These are phyloP conservation scores for Sphagnurus paluster DNA, from an alignment of 1,284 basidiomycete species.

Conservation along the genomic window DNA sequence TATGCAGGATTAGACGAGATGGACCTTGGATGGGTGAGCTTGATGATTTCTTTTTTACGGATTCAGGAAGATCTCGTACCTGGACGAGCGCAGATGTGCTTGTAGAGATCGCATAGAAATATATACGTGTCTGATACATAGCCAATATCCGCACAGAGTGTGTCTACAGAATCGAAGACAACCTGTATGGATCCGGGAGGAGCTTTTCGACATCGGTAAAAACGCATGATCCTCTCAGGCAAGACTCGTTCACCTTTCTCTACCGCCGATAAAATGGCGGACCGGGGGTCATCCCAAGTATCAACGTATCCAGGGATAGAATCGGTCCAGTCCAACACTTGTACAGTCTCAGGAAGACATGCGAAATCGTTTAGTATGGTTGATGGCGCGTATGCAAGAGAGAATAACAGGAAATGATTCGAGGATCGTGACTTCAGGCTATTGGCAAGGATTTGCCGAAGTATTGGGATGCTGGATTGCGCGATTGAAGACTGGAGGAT, in stretches of 20 bases:
- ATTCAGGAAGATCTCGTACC: constrained; percentile 30
- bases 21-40: constrained; percentile 46
- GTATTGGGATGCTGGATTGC: constrained; percentile 61
- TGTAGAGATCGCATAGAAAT: constrained; percentile 48
- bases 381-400: constrained; percentile 57
- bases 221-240: neutral
- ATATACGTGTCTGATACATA: constrained; percentile 54
- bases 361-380: constrained; percentile 33
- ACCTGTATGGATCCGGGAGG: constrained; percentile 49
- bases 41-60: neutral
- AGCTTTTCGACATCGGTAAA: constrained; percentile 25
- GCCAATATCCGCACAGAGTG: constrained; percentile 54
- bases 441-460: constrained; percentile 42
- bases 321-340: constrained; percentile 52
- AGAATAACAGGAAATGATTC: constrained; percentile 50
- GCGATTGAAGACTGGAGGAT: constrained; percentile 66
- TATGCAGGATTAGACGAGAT: constrained; percentile 68
- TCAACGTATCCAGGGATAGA: constrained; percentile 56
- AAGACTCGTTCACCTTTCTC: constrained; percentile 41
- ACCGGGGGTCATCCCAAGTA: constrained; percentile 29
- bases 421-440: constrained; percentile 21
- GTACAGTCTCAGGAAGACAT: constrained; percentile 28
- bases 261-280: constrained; percentile 44
- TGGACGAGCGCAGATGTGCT: constrained; percentile 42
- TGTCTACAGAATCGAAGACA: constrained; percentile 69